Evolutionary conservation across 2,329 filamentous ascomycete genomes (phyloP).

Genomic region (Colletotrichum eleusines): DNA sequence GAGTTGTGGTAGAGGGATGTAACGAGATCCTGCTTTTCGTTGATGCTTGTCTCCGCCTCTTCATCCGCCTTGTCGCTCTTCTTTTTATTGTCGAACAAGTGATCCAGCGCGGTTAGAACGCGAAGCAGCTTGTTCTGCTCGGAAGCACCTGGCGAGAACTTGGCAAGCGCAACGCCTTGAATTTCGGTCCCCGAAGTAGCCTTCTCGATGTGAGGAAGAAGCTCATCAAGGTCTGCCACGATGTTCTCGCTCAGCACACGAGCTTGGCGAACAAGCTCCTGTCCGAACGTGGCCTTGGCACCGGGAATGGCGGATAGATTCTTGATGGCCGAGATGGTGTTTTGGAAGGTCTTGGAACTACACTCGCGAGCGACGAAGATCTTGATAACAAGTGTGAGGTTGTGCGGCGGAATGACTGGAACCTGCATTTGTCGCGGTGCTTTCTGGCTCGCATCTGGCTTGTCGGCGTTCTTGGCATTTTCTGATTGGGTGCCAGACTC

Average conservation of each 20-base stretch:
- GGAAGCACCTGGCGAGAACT: constrained; percentile 95
- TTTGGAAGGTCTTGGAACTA: constrained; percentile 97
- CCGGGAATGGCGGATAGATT: constrained; percentile 94
- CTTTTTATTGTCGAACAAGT: constrained; percentile 89
- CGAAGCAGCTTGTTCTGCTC: constrained; percentile 96
- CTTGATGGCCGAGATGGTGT: constrained; percentile 98
- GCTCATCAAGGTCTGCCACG: constrained; percentile 83
- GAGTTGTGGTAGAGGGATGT: constrained; percentile 90
- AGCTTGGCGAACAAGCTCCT: constrained; percentile 89
- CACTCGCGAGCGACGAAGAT: constrained; percentile 97
- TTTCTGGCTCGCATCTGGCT: constrained; percentile 58
- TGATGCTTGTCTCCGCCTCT: constrained; percentile 65
- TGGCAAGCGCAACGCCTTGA: constrained; percentile 91
- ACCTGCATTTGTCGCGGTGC: constrained; percentile 75
- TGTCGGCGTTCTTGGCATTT: constrained; percentile 53
- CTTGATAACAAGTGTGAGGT: constrained; percentile 93
- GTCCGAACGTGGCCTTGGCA: constrained; percentile 91
- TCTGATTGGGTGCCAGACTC: constrained; percentile 31
- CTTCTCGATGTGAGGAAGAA: constrained; percentile 87
- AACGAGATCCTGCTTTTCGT: constrained; percentile 85
- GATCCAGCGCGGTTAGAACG: constrained; percentile 92
- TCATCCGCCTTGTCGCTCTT: constrained; percentile 59
- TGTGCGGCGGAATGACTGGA: constrained; percentile 87
- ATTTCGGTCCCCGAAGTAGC: constrained; percentile 93
- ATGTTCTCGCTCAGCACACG: constrained; percentile 87